Evolutionary conservation across 2,329 filamentous ascomycete species (phyloP).

Genomic region (Hypomyces rosellus): DNA sequence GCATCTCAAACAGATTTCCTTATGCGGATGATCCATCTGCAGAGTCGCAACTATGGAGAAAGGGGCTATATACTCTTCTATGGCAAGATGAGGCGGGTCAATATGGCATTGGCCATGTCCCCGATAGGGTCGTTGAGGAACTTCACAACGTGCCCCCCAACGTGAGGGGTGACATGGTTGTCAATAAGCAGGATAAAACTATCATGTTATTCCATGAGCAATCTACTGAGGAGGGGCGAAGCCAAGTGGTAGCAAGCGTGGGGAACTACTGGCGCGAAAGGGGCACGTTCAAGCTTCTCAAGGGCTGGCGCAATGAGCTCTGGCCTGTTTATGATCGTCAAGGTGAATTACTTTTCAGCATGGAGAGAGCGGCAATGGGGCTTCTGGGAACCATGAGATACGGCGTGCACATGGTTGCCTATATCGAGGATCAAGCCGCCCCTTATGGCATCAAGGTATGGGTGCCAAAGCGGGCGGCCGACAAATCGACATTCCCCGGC

Average conservation of each 20-base stretch:
- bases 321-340: conserved; percentile 70
- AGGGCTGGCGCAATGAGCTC: conserved; percentile 72
- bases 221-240: conserved; percentile 57
- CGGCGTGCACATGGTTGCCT: conserved; percentile 77
- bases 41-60: conserved; percentile 48
- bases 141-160: conserved; percentile 41
- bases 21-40: conserved; percentile 59
- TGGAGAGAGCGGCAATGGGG: conserved; percentile 69
- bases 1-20: conserved; percentile 58
- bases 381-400: conserved; percentile 73
- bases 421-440: conserved; percentile 39
- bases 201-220: conserved; percentile 54
- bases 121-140: conserved; percentile 42
- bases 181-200: conserved; percentile 55
- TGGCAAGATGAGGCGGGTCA: conserved; percentile 58
- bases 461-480: conserved; percentile 69
- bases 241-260: conserved; percentile 47
- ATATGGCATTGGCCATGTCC: conserved; percentile 57
- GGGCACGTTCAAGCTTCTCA: conserved; percentile 66
- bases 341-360: conserved; percentile 59
- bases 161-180: conserved; percentile 52
- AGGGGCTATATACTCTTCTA: conserved; percentile 60
- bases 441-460: conserved; percentile 66
- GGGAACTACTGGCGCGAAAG: conserved; percentile 62
- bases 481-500: conserved; percentile 82